Evolutionary conservation across 495 filamentous ascomycete genomes (phyloP), one percentile per base, ranked within the genome.

Genomic region (Alectoria sarmentosa): DNA sequence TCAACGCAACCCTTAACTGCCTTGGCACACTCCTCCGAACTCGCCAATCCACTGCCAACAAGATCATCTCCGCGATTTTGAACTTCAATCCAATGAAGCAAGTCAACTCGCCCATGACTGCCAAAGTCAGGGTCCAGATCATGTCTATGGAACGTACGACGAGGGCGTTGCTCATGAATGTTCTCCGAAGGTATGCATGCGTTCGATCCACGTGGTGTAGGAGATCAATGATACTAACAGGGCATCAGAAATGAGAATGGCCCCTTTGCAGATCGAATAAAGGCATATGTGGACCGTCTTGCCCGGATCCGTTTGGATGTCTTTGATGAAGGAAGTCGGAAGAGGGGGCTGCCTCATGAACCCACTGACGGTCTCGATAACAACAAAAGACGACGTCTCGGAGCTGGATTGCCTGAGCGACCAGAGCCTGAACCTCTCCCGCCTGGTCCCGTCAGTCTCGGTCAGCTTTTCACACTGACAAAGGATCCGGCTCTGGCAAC

Each of bases 91-190:
- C 94, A 10, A 75, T 96, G 11, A 90, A 86, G 69, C 85, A 87
- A 65, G 88, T 88, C 52, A 87, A 84, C 67, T 83, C 84, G 9
- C 88, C 90, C 19, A 83, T 95, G 76, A 92, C 89, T 1, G 81
- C 90, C 6, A 89, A 86, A 70, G 81, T 83, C 39, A 91, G 88
- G 61, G 86, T 99, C 42, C 84, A 90, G 48, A 79, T 96, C 58
- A 90, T 88, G 75, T 96, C 92, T 2, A 94, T 98, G 86, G 94
- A 94, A 73, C 88, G 94, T 66, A 99, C 94, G 21, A 89, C 90
- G 1, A 83, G 91, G 62, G 83, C 89, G 63, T 74, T 99, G 46
- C 80, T 98, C 21, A 81, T 88, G 44, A 91, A 96, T 73, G 77
- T 96, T 41, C 76, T 86, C 63, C 90, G 89, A 76, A 84, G 85